Base-by-base conservation (phyloP, 306 rosid genomes). In the Prosopis cineraria region DNA sequence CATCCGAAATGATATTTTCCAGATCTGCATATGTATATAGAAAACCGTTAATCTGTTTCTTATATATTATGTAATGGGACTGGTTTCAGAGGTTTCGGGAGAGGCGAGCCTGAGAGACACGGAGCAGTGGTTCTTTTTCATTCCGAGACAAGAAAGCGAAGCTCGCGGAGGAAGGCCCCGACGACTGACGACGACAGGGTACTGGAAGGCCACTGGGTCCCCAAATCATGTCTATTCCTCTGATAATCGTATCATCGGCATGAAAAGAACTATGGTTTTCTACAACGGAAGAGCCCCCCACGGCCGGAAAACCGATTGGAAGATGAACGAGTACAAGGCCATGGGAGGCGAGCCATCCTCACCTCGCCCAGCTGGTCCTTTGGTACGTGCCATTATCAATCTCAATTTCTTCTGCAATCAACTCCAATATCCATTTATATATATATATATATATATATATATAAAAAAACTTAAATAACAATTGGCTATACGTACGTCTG, bases 151-250 rank as follows among this genome's bases (percentile, higher is more conserved):
- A 83, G 97, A 90, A 63, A 92, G 90, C 62, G 97, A 94, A 87
- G 93, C 90, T 0, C 84, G 95, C 4, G 98, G 98, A 68, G 97
- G 97, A 6, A 90, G 97, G 55, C 97, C 97, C 14, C 92, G 72
- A 24, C 78, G 98, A 55, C 89, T 92, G 25, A 94, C 98, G 1
- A 77, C 34, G 12, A 83, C 55, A 13, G 98, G 98, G 22, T 92
- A 88, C 75, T 94, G 98, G 98, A 94, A 94, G 39, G 97, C 97
- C 0, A 94, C 97, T 2, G 98, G 98, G 0, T 90, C 98, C 48
- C 95, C 97, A 0, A 90, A 76, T 59, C 83, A 52, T 27, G 96
- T 94, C 43, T 90, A 84, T 82, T 89, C 98, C 34, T 87, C 86
- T 5, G 80, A 73, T 10, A 86, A 88, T 68, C 87, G 82, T 30